Percentiles rank a stretch among this genome's conserved stretches.
Evolutionary conservation across 768 basidiomycete species (phyloP).

Genomic region (Xerocomellus amylosporus): DNA sequence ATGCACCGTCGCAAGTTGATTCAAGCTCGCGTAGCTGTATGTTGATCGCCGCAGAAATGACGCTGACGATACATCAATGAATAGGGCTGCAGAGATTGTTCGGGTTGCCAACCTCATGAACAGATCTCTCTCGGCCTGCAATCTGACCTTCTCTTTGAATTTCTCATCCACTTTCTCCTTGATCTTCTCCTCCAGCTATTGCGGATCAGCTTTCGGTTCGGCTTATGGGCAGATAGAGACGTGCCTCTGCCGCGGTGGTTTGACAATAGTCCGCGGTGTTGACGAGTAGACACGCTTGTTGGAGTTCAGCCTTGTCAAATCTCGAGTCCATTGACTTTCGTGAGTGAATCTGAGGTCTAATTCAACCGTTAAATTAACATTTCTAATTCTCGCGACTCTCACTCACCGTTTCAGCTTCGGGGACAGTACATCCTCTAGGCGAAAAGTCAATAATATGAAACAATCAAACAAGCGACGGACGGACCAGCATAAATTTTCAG

Average conservation of each 20-base stretch:
- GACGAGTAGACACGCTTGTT: constrained; percentile 83
- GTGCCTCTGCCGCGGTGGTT: constrained; percentile 81
- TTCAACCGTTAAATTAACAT: constrained; percentile 1
- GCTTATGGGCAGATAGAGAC: constrained; percentile 4
- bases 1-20: constrained; percentile 72
- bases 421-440: constrained; percentile 80
- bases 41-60: constrained; percentile 80
- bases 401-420: constrained; percentile 68
- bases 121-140: constrained; percentile 83
- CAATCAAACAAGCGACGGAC: constrained; percentile 16
- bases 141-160: constrained; percentile 73
- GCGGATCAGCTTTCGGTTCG: neutral
- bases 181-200: constrained; percentile 89
- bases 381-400: neutral
- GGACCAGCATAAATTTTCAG: constrained; percentile 86
- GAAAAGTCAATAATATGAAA: neutral
- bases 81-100: neutral
- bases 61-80: constrained; percentile 42
- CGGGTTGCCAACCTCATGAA: constrained; percentile 70
- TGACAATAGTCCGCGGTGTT: constrained; percentile 99
- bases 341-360: constrained; percentile 40
- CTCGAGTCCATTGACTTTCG: constrained; percentile 79
- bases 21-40: constrained; percentile 85
- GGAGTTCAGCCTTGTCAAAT: constrained; percentile 71
- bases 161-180: constrained; percentile 75